Base-by-base conservation (phyloP, 1,284 basidiomycete genomes). In the Malassezia vespertilionis region DNA sequence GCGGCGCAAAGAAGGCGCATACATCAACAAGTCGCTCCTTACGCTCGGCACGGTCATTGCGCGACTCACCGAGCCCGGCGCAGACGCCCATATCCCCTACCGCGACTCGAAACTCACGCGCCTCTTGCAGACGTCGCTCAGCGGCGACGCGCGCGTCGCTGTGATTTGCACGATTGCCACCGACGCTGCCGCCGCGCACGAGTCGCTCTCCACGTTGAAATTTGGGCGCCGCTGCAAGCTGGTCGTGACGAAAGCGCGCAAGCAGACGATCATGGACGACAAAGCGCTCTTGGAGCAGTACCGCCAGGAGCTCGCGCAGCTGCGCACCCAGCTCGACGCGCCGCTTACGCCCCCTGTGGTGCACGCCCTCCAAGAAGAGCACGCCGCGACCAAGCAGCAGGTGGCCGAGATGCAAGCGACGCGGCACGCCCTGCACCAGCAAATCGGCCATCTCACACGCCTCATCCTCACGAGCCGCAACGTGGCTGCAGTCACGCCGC, bases 151-250 rank as follows among this genome's bases (percentile, higher is more conserved):
- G 2, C 74, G 61, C 17, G 57, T 78, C 40, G 76, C 76, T 14
- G 76, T 79, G 20, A 74, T 79, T 47, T 78, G 77, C 62, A 78
- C 78, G 2, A 64, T 75, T 28, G 70, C 71, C 11, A 67, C 71
- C 2, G 75, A 76, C 36, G 63, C 70, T 20, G 70, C 73, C 23
- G 76, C 77, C 49, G 74, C 73, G n/a, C 61, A 72, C 12, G 78
- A 78, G 57, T 76, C 75, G 5, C 66, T 79, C 10, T 74, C 74
- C 15, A 79, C 78, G 6, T 65, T 79, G 39, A 78, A 78, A 54
- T 79, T 79, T 52, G 78, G 77, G 12, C 73, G 74, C 6, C 59
- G 76, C 15, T 78, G 76, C 50, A 76, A 76, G 41, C 72, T 76
- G 59, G 76, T 79, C 35, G 73, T 76, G 35, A 78, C 77, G 2